A percentile compares a stretch with the other conserved stretches of the same genome.
phyloP scores from a whole-genome alignment of 495 filamentous ascomycete species.

The Podospora pseudoanserina region DNA sequence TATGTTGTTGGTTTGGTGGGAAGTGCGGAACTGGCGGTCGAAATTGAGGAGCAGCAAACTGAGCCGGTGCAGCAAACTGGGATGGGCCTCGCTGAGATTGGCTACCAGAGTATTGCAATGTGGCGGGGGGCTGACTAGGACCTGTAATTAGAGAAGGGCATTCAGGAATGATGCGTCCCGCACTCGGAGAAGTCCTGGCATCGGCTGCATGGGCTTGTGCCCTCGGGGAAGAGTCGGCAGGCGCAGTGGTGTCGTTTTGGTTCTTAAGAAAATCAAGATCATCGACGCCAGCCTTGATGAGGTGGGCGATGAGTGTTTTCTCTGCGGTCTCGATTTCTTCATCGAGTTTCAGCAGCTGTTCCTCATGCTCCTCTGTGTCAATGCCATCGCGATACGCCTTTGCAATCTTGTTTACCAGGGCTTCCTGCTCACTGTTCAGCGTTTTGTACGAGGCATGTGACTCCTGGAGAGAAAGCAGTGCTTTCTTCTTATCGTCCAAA shows the following conservation, averaged over 20 bases:
- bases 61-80: too few species aligned
- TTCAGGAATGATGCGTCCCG: conserved; percentile 31
- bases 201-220: conserved; percentile 8
- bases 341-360: conserved; percentile 34
- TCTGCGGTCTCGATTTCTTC: conserved; percentile 31
- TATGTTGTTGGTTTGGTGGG: background rate
- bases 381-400: conserved; percentile 37
- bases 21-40: background rate
- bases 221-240: conserved; percentile 17
- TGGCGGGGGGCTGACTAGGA: background rate
- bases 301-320: conserved; percentile 23
- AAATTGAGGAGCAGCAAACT: too few species aligned
- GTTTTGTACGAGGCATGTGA: conserved; percentile 32
- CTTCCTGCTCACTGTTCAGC: conserved; percentile 31
- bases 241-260: conserved; percentile 22
- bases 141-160: conserved; percentile 30
- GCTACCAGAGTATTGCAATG: background rate
- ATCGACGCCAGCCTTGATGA: conserved; percentile 37
- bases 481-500: conserved; percentile 32
- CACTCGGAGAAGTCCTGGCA: conserved; percentile 17
- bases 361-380: conserved; percentile 40
- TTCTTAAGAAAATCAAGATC: conserved; percentile 35
- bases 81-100: background rate
- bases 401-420: conserved; percentile 34
- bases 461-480: conserved; percentile 28